Percentiles rank a stretch among this genome's conserved stretches.
These are phyloP conservation scores for Paecilomyces variotii DNA, from an alignment of 2,329 filamentous ascomycete genomes.

Conservation along the genomic window DNA sequence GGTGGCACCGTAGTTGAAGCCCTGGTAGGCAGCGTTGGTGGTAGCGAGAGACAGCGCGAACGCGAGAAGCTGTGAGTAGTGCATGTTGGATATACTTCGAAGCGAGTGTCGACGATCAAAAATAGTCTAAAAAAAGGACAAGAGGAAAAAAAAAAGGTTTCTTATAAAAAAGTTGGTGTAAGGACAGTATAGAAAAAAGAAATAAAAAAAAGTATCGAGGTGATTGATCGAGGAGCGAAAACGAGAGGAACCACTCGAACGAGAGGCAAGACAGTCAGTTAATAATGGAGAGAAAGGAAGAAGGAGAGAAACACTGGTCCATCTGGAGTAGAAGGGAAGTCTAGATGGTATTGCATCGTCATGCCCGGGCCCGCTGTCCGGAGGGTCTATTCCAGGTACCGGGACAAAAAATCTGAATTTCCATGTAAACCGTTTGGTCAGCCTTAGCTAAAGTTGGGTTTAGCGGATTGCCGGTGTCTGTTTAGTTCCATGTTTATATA, in stretches of 20 bases:
- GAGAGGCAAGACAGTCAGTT: neutral
- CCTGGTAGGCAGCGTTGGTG: conserved; percentile 31
- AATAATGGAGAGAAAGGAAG: neutral
- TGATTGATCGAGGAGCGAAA: neutral
- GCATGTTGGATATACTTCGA: conserved; percentile 19
- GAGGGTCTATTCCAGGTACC: neutral
- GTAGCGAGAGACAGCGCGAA: conserved; percentile 26
- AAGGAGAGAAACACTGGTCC: neutral
- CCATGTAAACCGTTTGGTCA: neutral
- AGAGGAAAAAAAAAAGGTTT: conserved; percentile 9
- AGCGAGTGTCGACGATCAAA: conserved; percentile 1
- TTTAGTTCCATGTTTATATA: neutral
- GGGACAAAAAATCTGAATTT: neutral
- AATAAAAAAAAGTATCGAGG: conserved; percentile 1
- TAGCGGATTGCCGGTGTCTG: neutral
- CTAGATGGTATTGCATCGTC: neutral
- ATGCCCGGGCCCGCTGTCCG: neutral
- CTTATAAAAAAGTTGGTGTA: neutral
- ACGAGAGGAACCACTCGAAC: neutral
- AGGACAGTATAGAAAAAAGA: conserved; percentile 3
- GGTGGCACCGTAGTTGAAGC: conserved; percentile 42
- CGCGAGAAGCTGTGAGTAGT: conserved; percentile 24
- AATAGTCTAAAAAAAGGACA: conserved; percentile 3
- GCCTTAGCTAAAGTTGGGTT: neutral
- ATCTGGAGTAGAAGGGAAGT: neutral